Base-by-base conservation (phyloP, 805 yeast genomes). In the Vanderwaltozyma verrucispora region DNA sequence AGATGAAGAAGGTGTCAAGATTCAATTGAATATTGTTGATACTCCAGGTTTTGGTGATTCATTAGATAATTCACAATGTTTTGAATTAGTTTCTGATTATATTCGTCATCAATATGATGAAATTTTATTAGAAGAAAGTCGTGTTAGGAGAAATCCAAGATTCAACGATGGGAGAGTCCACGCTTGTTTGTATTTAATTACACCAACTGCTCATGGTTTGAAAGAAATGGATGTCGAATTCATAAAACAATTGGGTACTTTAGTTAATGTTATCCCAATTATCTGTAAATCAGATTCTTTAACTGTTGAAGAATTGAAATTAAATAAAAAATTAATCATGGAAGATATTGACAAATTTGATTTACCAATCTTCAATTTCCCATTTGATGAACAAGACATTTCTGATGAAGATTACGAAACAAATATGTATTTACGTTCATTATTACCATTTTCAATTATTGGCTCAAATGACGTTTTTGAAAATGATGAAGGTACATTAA, bases 261-360 rank as follows among this genome's bases (percentile, higher is more conserved):
- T 84, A 50, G 94, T 80, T 41, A 87, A 87, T 56, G 73, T 87
- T 54, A 76, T 87, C 41, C 96, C 96, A 13, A 75, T 87, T 37
- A 76, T 87, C 49, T 76, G 88, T 52, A 87, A 87, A 62, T 73
- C 92, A 16, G 96, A 87, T 60, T 78, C 94, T 15, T 68, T 87
- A 50, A 81, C 94, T 10, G 78, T 74, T 46, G 81, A 75, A 40
- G 96, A 87, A 65, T 63, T 86, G 45, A 69, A 69, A 47, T 60
- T 76, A 44, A 86, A 86, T 64, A 87, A 87, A 56, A 69, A 67
- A 49, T 68, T 86, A 53, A 78, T 83, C 37, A 67, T 69, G 59
- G 87, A 82, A 60, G 96, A 88, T 59, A 74, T 87, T 50, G 75
- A 74, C 50, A 67, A 71, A 54, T 71, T 78, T 60, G 68, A 73